These are phyloP conservation scores for Helminthosporium solani DNA, from an alignment of 2,329 filamentous ascomycete genomes.

Conservation along the genomic window DNA sequence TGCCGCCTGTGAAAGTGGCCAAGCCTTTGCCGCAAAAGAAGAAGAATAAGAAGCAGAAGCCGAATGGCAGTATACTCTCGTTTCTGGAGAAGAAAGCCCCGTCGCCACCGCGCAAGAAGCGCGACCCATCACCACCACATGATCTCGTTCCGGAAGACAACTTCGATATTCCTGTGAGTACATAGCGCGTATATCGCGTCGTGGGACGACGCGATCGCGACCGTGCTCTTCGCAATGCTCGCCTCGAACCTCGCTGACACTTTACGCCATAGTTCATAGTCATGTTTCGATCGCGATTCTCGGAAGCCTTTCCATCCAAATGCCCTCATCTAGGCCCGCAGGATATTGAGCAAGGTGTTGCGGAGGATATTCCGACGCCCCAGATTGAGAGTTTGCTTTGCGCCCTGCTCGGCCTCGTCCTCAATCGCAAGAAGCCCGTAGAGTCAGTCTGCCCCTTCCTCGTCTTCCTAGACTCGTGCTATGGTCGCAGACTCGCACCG, in stretches of 20 bases:
- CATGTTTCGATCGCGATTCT: constrained; percentile 95
- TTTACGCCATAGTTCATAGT: constrained; percentile 75
- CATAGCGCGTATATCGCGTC: constrained; percentile 42
- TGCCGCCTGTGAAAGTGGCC: constrained; percentile 22
- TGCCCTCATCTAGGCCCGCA: constrained; percentile 89
- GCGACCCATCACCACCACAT: constrained; percentile 84
- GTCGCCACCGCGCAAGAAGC: constrained; percentile 63
- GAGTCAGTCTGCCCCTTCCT: constrained; percentile 68
- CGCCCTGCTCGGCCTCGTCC: constrained; percentile 78
- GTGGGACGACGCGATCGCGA: constrained; percentile 26
- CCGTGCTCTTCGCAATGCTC: constrained; percentile 22
- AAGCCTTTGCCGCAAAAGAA: constrained; percentile 31
- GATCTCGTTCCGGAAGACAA: constrained; percentile 90
- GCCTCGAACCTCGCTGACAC: constrained; percentile 32
- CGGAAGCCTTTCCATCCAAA: constrained; percentile 83
- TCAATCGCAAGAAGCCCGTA: constrained; percentile 98
- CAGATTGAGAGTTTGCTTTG: constrained; percentile 87
- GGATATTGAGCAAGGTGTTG: constrained; percentile 86
- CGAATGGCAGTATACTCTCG: constrained; percentile 37
- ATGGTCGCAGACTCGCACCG: constrained; percentile 21
- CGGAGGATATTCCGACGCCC: constrained; percentile 75
- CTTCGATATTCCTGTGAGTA: constrained; percentile 84
- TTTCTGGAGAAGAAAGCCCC: constrained; percentile 45
- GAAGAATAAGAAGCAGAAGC: constrained; percentile 34
- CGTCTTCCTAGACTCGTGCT: constrained; percentile 6